Conservation (phyloP, 495 filamentous ascomycete species). For the Clavariopsis aquatica region DNA sequence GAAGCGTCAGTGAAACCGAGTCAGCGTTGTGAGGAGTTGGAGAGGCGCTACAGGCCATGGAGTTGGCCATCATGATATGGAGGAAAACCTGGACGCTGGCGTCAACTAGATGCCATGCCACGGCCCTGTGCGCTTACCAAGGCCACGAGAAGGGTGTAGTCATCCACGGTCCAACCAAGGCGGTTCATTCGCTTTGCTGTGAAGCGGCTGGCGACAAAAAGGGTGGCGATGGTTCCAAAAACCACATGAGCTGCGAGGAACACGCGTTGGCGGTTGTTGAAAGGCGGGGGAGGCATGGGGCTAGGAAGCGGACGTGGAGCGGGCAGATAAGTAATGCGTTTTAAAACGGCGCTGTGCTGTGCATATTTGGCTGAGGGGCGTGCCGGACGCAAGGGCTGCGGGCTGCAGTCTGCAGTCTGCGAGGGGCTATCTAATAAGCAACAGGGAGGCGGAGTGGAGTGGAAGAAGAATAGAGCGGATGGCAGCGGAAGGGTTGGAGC, state of each 20-base stretch:
- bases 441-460: background rate
- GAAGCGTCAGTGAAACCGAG: constrained; percentile 6
- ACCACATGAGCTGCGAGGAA: constrained; percentile 3
- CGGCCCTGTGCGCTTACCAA: constrained; percentile 2
- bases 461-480: background rate
- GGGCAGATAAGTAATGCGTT: background rate
- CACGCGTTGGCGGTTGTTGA: background rate
- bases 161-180: constrained; percentile 11
- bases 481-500: background rate
- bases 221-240: constrained; percentile 9
- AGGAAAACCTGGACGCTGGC: constrained; percentile 4
- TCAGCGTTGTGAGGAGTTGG: background rate
- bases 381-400: too few relatives aligned
- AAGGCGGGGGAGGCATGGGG: background rate
- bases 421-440: too few relatives aligned
- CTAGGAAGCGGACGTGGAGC: too few relatives aligned
- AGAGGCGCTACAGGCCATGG: constrained; percentile 3
- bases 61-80: background rate
- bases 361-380: too few relatives aligned
- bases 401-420: too few relatives aligned
- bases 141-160: constrained; percentile 11
- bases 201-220: constrained; percentile 23
- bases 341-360: background rate
- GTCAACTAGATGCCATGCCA: background rate
- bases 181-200: constrained; percentile 23